Percentiles rank a stretch among this genome's conserved stretches.
These are phyloP conservation scores for Zymoseptoria ardabiliae DNA, from an alignment of 2,329 filamentous ascomycete genomes.

Conservation along the genomic window DNA sequence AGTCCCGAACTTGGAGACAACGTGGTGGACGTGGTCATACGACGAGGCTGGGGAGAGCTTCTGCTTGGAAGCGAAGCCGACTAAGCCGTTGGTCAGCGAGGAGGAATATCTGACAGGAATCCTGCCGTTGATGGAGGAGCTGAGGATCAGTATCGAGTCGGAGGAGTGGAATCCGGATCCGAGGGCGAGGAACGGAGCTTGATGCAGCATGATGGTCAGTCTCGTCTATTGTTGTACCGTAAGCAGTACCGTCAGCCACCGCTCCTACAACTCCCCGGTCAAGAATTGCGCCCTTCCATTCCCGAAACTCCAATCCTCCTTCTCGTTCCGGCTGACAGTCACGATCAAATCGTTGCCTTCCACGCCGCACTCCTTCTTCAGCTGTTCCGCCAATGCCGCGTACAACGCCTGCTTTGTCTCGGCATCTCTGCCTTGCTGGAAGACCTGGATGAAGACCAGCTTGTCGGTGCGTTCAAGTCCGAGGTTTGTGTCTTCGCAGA, in stretches of 20 bases:
- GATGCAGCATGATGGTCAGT: not conserved
- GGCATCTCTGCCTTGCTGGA: conserved; percentile 27
- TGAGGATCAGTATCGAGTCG: conserved; percentile 30
- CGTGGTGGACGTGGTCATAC: conserved; percentile 36
- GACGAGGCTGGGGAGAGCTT: conserved; percentile 25
- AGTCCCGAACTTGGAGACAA: conserved; percentile 26
- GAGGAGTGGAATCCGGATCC: conserved; percentile 35
- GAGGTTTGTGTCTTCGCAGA: conserved; percentile 30
- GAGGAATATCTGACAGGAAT: conserved; percentile 33
- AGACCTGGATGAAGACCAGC: conserved; percentile 29
- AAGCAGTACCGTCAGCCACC: not conserved
- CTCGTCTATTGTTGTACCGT: not conserved
- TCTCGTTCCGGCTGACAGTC: conserved; percentile 19
- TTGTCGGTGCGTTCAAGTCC: conserved; percentile 21
- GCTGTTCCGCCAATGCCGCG: conserved; percentile 16
- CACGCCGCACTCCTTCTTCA: conserved; percentile 19
- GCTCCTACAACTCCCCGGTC: conserved; percentile 18
- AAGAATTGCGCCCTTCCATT: conserved; percentile 27
- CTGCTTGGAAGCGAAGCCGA: conserved; percentile 24
- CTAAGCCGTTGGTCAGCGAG: conserved; percentile 29
- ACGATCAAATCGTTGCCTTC: conserved; percentile 26
- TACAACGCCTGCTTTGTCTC: conserved; percentile 24
- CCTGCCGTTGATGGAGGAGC: conserved; percentile 30
- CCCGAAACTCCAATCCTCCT: conserved; percentile 30
- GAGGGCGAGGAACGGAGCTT: conserved; percentile 16